Conservation (phyloP, 352 stramenopile species). For the Phytophthora parvispora region DNA sequence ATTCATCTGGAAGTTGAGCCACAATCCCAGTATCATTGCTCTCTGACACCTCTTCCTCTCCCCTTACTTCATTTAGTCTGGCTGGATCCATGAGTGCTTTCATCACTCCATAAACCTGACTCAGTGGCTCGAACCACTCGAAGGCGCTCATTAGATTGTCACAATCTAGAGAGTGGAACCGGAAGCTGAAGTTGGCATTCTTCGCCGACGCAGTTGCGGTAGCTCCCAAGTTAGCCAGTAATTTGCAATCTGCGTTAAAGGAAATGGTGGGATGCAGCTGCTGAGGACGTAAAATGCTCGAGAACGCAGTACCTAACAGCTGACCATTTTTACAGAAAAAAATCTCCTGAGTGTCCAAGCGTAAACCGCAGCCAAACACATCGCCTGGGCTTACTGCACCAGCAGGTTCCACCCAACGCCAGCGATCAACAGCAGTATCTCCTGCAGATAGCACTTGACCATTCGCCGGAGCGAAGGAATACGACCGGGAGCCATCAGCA, state of each 20-base stretch:
- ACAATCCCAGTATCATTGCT: slow-evolving; percentile 1
- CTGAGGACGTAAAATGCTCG: slow-evolving; percentile 54
- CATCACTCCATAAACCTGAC: slow-evolving; percentile 90
- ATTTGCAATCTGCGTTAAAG: slow-evolving; percentile 75
- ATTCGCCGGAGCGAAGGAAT: slow-evolving; percentile 75
- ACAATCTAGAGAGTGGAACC: slow-evolving; percentile 86
- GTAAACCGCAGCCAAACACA: slow-evolving; percentile 82
- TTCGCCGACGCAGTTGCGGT: slow-evolving; percentile 31
- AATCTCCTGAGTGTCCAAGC: slow-evolving; percentile 83
- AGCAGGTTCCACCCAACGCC: slow-evolving; percentile 75
- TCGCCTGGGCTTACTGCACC: slow-evolving; percentile 62
- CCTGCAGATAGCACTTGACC: slow-evolving; percentile 71
- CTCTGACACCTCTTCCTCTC: slow-evolving; percentile 1
- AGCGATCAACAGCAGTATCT: slow-evolving; percentile 68
- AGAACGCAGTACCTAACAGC: slow-evolving; percentile 83
- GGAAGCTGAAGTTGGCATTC: slow-evolving; percentile 78
- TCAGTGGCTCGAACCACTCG: slow-evolving; percentile 90
- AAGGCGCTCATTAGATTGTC: slow-evolving; percentile 89
- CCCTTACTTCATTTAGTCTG: slow-evolving; percentile 18
- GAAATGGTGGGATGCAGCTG: slow-evolving; percentile 85
- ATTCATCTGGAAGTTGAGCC: slow-evolving; percentile 75
- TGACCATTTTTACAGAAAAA: slow-evolving; percentile 92
- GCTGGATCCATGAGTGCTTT: slow-evolving; percentile 75
- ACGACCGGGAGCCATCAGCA: slow-evolving; percentile 53
- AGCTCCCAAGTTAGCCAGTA: slow-evolving; percentile 81